Conservation (phyloP, 1,284 basidiomycete genomes). For the Violaceomyces palustris region DNA sequence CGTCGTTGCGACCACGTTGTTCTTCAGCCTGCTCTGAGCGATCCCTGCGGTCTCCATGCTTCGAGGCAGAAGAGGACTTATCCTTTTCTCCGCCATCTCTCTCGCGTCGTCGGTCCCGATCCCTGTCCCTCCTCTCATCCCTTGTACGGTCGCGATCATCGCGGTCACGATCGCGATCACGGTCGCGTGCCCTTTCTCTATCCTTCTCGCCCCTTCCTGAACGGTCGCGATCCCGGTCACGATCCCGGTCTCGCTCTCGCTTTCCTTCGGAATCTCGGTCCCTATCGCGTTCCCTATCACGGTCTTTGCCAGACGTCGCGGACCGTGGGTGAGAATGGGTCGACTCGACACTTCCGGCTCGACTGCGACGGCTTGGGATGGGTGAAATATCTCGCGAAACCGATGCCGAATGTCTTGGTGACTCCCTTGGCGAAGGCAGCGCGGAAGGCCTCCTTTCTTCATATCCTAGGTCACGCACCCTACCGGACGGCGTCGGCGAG, state of each 20-base stretch:
- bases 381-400: neutral
- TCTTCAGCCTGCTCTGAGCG: slow-evolving; percentile 13
- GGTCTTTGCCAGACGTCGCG: neutral
- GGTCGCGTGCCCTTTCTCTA: neutral
- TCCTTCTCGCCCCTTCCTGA: neutral
- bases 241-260: slow-evolving; percentile 7
- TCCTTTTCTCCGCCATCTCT: slow-evolving; percentile 1
- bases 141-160: slow-evolving; percentile 5
- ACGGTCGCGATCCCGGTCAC: slow-evolving; percentile 15
- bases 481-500: neutral
- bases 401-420: neutral
- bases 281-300: neutral
- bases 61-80: slow-evolving; percentile 1
- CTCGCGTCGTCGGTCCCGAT: slow-evolving; percentile 5
- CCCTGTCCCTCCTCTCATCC: no score
- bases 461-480: neutral
- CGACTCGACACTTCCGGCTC: slow-evolving; percentile 2
- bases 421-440: neutral
- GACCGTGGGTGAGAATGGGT: neutral
- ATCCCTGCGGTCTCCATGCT: slow-evolving; percentile 4
- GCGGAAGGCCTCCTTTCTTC: neutral
- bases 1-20: slow-evolving; percentile 11
- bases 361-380: neutral
- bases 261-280: neutral
- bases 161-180: slow-evolving; percentile 5